A percentile compares a stretch with the other conserved stretches of the same genome.
Evolutionary conservation across 441 rosid genomes (phyloP).

Genomic region (Flueggea neowawraea): DNA sequence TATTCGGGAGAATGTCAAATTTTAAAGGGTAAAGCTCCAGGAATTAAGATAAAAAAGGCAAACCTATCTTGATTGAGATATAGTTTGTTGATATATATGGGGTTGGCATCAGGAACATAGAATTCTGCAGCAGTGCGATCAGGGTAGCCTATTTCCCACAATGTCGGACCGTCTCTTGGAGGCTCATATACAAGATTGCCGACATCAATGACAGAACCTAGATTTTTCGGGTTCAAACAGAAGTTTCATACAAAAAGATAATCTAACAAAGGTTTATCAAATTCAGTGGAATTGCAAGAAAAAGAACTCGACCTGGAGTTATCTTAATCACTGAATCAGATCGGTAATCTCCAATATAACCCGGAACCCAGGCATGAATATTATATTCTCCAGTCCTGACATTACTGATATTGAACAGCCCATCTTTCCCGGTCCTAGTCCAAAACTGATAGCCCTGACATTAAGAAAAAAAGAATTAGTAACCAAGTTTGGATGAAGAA

Average conservation of each 20-base stretch:
- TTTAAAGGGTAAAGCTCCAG: background rate
- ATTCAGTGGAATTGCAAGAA: background rate
- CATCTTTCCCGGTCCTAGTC: conserved; percentile 44
- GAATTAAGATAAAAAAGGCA: background rate
- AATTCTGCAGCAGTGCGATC: conserved; percentile 84
- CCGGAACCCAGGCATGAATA: conserved; percentile 62
- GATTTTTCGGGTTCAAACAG: background rate
- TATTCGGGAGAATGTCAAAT: background rate
- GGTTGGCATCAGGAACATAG: conserved; percentile 74
- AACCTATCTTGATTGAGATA: conserved; percentile 56
- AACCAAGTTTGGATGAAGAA: background rate
- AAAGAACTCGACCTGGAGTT: conserved; percentile 30
- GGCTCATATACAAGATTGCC: conserved; percentile 61
- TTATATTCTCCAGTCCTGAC: conserved; percentile 42
- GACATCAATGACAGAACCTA: conserved; percentile 55
- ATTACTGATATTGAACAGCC: conserved; percentile 38
- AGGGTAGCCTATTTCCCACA: conserved; percentile 92
- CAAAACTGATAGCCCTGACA: conserved; percentile 59
- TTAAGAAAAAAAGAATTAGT: background rate
- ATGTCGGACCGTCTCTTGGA: conserved; percentile 76
- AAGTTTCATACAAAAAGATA: background rate
- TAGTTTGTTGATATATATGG: conserved; percentile 57
- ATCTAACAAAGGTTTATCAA: background rate
- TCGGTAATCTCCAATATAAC: conserved; percentile 60
- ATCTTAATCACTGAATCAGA: conserved; percentile 27